phyloP scores from a whole-genome alignment of 257 asterid genomes.

The Jacaranda mimosifolia region DNA sequence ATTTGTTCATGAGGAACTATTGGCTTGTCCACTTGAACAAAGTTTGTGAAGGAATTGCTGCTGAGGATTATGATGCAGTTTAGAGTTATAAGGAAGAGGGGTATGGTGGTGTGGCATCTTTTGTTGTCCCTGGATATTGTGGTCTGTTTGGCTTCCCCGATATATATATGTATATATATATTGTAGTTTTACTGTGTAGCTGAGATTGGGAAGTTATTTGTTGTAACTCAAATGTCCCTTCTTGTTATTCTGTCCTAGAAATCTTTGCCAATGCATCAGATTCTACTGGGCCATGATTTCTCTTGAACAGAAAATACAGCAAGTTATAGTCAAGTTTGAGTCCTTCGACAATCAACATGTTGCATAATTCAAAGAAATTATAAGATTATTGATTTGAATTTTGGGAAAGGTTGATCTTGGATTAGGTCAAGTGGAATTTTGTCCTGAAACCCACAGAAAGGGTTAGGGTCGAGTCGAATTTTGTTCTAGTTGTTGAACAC shows the following conservation, averaged over 20 bases:
- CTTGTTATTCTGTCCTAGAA: not conserved
- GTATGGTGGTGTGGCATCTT: not conserved
- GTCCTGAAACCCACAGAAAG: too few relatives aligned
- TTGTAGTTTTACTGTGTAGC: not conserved
- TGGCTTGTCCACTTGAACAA: not conserved
- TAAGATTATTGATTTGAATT: too few relatives aligned
- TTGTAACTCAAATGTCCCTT: not conserved
- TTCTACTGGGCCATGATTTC: not conserved
- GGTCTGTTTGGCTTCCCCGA: not conserved
- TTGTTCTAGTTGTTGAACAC: too few relatives aligned
- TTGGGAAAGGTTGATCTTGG: too few relatives aligned
- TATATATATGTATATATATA: not conserved
- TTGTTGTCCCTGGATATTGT: too few relatives aligned
- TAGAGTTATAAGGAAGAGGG: not conserved
- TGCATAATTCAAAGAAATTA: too few relatives aligned
- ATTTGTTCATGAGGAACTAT: not conserved
- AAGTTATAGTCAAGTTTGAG: not conserved
- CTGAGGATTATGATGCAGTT: constrained; percentile 2
- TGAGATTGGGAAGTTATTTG: not conserved
- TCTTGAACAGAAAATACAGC: not conserved
- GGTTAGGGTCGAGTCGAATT: too few relatives aligned
- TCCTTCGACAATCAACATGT: too few relatives aligned
- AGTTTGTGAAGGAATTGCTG: not conserved
- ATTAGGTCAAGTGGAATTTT: too few relatives aligned
- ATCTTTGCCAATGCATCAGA: not conserved